Evolutionary conservation across 768 basidiomycete species (phyloP).

Genomic region (Serendipita indica): DNA sequence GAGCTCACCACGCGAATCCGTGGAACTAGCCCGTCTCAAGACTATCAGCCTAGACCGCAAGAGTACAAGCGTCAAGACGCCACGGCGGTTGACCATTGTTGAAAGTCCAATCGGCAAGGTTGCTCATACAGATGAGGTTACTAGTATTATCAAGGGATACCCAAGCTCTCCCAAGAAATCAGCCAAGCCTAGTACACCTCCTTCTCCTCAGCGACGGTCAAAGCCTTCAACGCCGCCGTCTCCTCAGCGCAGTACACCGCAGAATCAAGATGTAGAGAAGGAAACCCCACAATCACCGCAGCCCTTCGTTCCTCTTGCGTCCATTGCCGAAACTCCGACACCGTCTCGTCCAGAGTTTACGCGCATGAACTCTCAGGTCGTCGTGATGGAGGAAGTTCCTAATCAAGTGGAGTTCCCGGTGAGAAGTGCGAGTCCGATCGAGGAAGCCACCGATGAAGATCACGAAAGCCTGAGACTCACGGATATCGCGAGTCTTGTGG

Average conservation of each 20-base stretch:
- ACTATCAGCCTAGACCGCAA: constrained; percentile 81
- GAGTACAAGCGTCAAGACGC: constrained; percentile 81
- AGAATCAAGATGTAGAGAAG: too few species aligned
- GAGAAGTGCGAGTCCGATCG: not conserved
- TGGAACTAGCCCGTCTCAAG: constrained; percentile 80
- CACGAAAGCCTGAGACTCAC: constrained; percentile 80
- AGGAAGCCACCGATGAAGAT: constrained; percentile 21
- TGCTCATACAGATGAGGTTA: constrained; percentile 46
- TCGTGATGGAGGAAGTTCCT: constrained; percentile 8
- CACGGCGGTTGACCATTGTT: constrained; percentile 88
- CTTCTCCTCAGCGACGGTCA: not conserved
- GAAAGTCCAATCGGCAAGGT: constrained; percentile 85
- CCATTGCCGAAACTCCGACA: not conserved
- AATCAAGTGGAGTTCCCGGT: not conserved
- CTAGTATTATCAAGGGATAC: not conserved
- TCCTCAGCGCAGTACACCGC: not conserved
- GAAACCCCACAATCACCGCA: not conserved
- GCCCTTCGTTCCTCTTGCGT: not conserved
- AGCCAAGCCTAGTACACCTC: constrained; percentile 8
- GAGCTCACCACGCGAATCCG: constrained; percentile 41
- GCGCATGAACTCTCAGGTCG: constrained; percentile 3
- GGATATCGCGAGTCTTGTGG: constrained; percentile 85
- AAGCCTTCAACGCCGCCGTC: not conserved
- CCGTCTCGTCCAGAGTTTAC: not conserved
- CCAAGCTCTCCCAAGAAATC: constrained; percentile 4